Evolutionary conservation across 257 asterid species (phyloP), one percentile per base, ranked within the genome.

Genomic region (Rehmannia glutinosa): DNA sequence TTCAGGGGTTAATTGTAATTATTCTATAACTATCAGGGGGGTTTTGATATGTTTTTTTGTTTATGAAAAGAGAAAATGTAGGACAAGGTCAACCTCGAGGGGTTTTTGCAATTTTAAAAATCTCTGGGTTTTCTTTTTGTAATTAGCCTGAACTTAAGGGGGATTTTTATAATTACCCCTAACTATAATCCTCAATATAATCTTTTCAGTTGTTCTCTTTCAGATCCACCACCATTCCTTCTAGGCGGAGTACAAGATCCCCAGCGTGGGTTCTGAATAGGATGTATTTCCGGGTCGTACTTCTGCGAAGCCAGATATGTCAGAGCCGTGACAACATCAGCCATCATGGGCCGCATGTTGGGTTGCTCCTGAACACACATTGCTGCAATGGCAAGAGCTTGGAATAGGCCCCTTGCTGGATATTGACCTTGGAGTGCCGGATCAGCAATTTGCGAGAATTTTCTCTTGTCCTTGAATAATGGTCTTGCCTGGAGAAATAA

Each of bases 341-440:
- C 92, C 16, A 92, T 90, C 56, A 70, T 77, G 36, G 97, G 98
- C 0, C 96, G 83, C 76, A 84, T 45, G 64, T 75, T 73, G 15
- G 98, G 97, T 60, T 86, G 86, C 64, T 92, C 98, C 69, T 92
- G 96, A 35, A 86, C 89, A 56, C 98, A 92, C 95, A 92, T 87
- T 35, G 95, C 92, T 50, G 97, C 98, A 57, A 92, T 76, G 2
- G 96, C 88, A 17, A 92, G 86, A 8, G 96, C 97, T 78, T 92
- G 98, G 78, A 71, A 86, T 28, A 87, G 73, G 33, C 98, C 93
- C 68, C 96, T 80, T 4, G 80, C 38, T 4, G 98, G 97, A 62
- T 81, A 92, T 65, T 76, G 91, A 5, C 97, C 97, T 81, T 84
- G 88, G 12, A 92, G 91, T 38, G 77, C 80, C 0, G 97, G 97